Conservation (phyloP, 2,329 filamentous ascomycete species). For the Trichophyton simii region DNA sequence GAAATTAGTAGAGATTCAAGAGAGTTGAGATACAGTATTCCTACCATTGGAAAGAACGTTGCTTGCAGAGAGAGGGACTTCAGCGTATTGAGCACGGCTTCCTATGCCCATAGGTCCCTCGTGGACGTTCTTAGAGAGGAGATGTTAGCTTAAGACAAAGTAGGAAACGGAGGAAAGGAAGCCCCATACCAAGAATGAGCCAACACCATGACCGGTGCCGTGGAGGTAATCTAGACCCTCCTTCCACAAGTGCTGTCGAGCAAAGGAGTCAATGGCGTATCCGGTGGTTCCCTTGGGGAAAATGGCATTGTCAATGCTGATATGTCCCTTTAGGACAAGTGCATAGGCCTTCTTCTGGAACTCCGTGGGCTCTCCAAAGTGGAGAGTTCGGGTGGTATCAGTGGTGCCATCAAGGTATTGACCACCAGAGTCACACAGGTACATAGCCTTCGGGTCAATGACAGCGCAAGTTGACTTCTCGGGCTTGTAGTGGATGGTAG, state of each 20-base stretch:
- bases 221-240: constrained; percentile 90
- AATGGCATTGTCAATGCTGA: constrained; percentile 69
- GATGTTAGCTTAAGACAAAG: constrained; percentile 13
- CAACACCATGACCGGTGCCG: constrained; percentile 90
- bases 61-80: constrained; percentile 77
- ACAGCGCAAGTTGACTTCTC: constrained; percentile 67
- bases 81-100: constrained; percentile 78
- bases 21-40: constrained; percentile 4
- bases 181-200: constrained; percentile 56
- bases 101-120: constrained; percentile 96
- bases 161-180: neutral
- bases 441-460: constrained; percentile 75
- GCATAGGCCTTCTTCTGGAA: constrained; percentile 86
- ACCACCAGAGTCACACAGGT: constrained; percentile 94
- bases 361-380: constrained; percentile 73
- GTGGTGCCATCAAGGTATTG: constrained; percentile 94
- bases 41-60: constrained; percentile 78
- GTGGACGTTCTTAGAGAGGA: constrained; percentile 58
- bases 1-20: constrained; percentile 11
- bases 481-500: constrained; percentile 90
- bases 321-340: constrained; percentile 85
- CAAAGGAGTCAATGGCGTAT: constrained; percentile 77
- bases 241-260: constrained; percentile 85
- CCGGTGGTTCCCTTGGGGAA: constrained; percentile 95
- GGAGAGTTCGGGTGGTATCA: constrained; percentile 83